Percentiles rank a stretch among this genome's conserved stretches.
phyloP scores from a whole-genome alignment of 768 basidiomycete species.

The Kondoa subrosea region DNA sequence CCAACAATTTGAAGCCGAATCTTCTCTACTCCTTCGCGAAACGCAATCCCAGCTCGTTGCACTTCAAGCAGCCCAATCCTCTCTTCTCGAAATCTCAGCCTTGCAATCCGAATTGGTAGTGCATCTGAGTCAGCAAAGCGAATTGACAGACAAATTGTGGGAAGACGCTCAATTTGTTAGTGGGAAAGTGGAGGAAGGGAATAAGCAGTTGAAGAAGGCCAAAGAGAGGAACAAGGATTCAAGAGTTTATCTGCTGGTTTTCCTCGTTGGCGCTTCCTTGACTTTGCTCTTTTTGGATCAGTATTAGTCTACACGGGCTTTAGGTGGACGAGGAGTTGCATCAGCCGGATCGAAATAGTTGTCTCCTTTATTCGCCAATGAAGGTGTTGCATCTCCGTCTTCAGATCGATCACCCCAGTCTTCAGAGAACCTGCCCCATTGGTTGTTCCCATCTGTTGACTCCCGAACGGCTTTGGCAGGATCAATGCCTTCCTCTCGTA shows the following conservation, averaged over 20 bases:
- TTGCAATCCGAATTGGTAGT: conserved; percentile 80
- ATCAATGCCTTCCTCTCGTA: background rate
- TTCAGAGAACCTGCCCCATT: background rate
- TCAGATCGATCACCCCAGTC: background rate
- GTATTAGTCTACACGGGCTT: background rate
- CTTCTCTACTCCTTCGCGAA: conserved; percentile 62
- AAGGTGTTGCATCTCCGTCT: background rate
- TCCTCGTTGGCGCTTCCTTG: conserved; percentile 78
- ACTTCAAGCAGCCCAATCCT: conserved; percentile 79
- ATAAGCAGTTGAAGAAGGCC: conserved; percentile 75
- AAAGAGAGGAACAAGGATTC: conserved; percentile 69
- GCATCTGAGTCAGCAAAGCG: conserved; percentile 75
- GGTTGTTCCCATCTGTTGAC: background rate
- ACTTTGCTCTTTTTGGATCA: conserved; percentile 47
- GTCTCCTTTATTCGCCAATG: background rate
- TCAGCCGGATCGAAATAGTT: background rate
- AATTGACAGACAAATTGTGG: conserved; percentile 80
- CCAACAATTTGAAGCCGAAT: conserved; percentile 82
- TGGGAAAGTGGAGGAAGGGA: conserved; percentile 71
- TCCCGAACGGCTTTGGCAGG: background rate
- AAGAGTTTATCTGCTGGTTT: conserved; percentile 73
- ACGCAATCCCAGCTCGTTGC: conserved; percentile 74
- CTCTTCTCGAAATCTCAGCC: conserved; percentile 77
- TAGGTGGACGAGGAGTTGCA: background rate
- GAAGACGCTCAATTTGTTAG: conserved; percentile 84